A percentile compares a stretch with the other conserved stretches of the same genome.
These are phyloP conservation scores for Petasospora rhodanensis DNA, from an alignment of 1,139 yeast genomes.

Conservation along the genomic window DNA sequence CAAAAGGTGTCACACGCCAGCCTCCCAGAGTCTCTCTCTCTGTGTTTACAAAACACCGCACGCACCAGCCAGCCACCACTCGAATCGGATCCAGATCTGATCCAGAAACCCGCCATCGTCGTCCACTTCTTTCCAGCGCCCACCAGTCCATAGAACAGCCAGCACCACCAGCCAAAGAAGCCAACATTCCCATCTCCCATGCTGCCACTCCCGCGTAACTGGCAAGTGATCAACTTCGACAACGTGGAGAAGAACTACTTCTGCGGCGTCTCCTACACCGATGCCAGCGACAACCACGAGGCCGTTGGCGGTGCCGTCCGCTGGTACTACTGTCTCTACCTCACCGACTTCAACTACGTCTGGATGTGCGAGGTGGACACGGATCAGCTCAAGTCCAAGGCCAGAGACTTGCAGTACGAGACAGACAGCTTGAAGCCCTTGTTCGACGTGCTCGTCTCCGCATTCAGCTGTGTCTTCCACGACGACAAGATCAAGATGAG, in stretches of 20 bases:
- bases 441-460: constrained; percentile 10
- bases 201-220: constrained; percentile 21
- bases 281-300: not conserved
- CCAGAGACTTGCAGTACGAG: constrained; percentile 17
- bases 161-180: constrained; percentile 8
- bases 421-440: constrained; percentile 9
- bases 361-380: constrained; percentile 22
- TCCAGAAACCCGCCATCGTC: too few species aligned
- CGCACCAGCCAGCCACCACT: constrained; percentile 2
- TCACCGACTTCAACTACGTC: constrained; percentile 22
- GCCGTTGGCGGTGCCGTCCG: too few species aligned
- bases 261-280: constrained; percentile 19
- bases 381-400: constrained; percentile 15
- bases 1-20: constrained; percentile 14
- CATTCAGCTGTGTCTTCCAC: constrained; percentile 16
- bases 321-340: constrained; percentile 15
- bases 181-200: too few species aligned
- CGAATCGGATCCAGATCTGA: too few species aligned
- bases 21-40: constrained; percentile 5
- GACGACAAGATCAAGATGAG: too few species aligned
- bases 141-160: too few species aligned
- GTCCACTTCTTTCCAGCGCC: too few species aligned
- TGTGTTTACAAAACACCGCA: not conserved
- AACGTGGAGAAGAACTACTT: constrained; percentile 10
- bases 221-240: constrained; percentile 16